Evolutionary conservation across 352 stramenopile genomes (phyloP).

Genomic region (Globisporangium mamillatum): DNA sequence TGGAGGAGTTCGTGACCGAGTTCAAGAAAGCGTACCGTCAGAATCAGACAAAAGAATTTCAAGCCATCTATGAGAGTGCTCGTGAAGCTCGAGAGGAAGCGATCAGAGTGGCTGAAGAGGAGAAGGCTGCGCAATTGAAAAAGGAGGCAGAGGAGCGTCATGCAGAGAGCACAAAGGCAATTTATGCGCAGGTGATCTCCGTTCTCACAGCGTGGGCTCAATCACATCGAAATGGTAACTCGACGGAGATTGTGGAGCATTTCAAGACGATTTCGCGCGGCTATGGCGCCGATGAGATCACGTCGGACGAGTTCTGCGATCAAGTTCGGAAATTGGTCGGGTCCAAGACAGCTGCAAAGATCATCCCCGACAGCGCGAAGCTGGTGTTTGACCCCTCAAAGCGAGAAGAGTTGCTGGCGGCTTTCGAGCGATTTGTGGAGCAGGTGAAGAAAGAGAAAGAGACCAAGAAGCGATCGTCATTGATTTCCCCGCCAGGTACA

Average conservation of each 20-base stretch:
- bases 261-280: constrained; percentile 59
- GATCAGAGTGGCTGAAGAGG: constrained; percentile 35
- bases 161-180: constrained; percentile 47
- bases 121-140: constrained; percentile 45
- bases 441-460: constrained; percentile 77
- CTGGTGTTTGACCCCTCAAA: constrained; percentile 60
- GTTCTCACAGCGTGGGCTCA: constrained; percentile 61
- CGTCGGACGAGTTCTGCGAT: constrained; percentile 69
- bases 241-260: constrained; percentile 47
- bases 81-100: constrained; percentile 45
- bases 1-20: constrained; percentile 82
- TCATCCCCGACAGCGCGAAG: constrained; percentile 74
- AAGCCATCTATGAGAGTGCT: constrained; percentile 71
- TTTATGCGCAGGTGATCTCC: constrained; percentile 67
- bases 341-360: constrained; percentile 66
- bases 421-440: constrained; percentile 62
- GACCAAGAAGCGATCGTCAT: constrained; percentile 57
- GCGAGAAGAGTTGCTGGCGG: constrained; percentile 43
- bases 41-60: constrained; percentile 86
- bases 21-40: constrained; percentile 88
- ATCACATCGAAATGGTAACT: constrained; percentile 47
- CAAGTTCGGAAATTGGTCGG: constrained; percentile 65
- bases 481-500: constrained; percentile 27
- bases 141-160: constrained; percentile 56
- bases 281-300: constrained; percentile 66